Conservation (phyloP, 176 grass and related monocot genomes). For the Bolboschoenus planiculmis region DNA sequence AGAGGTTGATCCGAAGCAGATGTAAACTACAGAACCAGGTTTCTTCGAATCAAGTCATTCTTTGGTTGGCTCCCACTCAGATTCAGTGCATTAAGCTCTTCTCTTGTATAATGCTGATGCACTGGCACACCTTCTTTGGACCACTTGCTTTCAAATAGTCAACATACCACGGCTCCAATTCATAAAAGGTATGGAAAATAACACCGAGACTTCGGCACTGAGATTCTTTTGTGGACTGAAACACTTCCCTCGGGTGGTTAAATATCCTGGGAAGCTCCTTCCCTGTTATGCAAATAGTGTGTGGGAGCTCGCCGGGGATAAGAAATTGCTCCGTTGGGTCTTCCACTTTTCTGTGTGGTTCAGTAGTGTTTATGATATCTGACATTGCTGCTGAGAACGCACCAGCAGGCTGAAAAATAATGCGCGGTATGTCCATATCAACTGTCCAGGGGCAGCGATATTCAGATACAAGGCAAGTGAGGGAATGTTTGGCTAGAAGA, state of each 20-base stretch:
- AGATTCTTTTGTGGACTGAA: background rate
- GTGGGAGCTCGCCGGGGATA: background rate
- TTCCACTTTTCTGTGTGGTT: background rate
- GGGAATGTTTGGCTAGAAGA: background rate
- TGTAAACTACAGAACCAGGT: background rate
- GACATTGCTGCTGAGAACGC: background rate
- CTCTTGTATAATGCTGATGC: background rate
- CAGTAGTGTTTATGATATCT: background rate
- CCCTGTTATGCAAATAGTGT: background rate
- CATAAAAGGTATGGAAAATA: background rate
- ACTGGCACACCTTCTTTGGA: background rate
- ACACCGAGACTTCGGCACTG: background rate
- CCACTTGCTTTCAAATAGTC: background rate
- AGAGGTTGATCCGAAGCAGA: background rate
- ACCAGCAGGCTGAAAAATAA: background rate
- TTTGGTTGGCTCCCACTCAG: background rate
- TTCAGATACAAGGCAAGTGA: background rate
- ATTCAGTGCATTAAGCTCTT: background rate
- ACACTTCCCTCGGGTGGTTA: no score
- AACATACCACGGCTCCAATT: background rate
- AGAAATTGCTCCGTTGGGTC: background rate
- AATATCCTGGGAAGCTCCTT: background rate
- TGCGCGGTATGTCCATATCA: background rate
- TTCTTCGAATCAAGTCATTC: background rate
- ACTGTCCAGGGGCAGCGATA: background rate